phyloP scores from a whole-genome alignment of 148 eudicot genomes.

The Camellia granthamiana region DNA sequence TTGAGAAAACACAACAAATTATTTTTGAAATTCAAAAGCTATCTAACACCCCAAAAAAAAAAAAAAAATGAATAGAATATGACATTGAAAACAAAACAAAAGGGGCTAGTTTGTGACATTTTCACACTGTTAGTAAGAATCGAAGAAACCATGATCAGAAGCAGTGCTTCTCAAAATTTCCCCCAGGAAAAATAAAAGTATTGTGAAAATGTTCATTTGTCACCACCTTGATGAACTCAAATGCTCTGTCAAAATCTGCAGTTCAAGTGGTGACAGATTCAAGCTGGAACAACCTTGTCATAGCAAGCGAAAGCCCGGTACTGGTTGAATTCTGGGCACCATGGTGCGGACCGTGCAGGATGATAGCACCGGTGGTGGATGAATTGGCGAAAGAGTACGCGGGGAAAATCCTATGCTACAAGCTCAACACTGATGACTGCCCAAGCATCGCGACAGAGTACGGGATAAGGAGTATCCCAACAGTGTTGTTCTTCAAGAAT shows the following conservation, averaged over 20 bases:
- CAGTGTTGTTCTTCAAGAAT: conserved; percentile 61
- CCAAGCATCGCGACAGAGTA: conserved; percentile 55
- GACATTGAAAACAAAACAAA: no score
- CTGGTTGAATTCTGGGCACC: conserved; percentile 84
- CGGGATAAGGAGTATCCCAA: conserved; percentile 66
- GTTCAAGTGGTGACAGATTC: conserved; percentile 49
- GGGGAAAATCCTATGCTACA: conserved; percentile 54
- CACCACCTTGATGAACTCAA: neutral
- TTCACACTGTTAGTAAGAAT: no score
- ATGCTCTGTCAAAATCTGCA: conserved; percentile 8
- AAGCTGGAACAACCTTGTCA: conserved; percentile 46
- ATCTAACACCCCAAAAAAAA: no score
- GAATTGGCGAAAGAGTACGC: conserved; percentile 70
- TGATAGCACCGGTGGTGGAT: conserved; percentile 60
- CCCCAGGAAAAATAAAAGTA: no score
- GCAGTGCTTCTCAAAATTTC: no score
- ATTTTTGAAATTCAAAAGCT: no score
- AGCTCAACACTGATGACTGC: conserved; percentile 66
- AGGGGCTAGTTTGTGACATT: no score
- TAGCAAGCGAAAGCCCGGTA: conserved; percentile 46
- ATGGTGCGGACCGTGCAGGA: conserved; percentile 72
- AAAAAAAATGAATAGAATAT: no score
- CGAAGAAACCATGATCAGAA: no score
- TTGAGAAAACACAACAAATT: no score
- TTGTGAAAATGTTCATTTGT: neutral